Evolutionary conservation across 441 rosid species (phyloP).

Genomic region (Gossypium trilobum): DNA sequence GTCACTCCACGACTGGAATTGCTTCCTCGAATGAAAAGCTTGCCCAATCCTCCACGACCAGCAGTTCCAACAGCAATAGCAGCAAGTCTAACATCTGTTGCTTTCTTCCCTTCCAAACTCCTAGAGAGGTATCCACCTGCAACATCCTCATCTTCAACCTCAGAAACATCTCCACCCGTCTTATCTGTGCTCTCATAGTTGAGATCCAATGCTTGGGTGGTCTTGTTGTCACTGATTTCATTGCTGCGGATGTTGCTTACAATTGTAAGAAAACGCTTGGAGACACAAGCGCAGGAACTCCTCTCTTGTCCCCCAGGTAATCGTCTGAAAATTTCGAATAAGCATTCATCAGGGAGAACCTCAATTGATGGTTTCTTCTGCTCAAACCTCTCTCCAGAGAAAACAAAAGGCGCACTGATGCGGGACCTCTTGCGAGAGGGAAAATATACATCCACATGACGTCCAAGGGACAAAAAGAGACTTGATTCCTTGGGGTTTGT

Average conservation of each 20-base stretch:
- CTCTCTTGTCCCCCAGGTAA: slow-evolving; percentile 58
- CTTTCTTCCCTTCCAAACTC: slow-evolving; percentile 79
- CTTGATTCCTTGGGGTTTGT: slow-evolving; percentile 56
- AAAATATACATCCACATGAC: slow-evolving; percentile 50
- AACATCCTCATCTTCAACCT: slow-evolving; percentile 24
- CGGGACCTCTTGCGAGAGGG: slow-evolving; percentile 79
- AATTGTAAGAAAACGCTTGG: slow-evolving; percentile 79
- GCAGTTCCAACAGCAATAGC: slow-evolving; percentile 81
- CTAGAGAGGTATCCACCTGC: slow-evolving; percentile 66
- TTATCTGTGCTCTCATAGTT: slow-evolving; percentile 16
- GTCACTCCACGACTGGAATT: slow-evolving; percentile 47
- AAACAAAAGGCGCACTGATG: slow-evolving; percentile 45
- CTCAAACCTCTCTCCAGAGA: slow-evolving; percentile 37
- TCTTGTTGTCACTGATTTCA: slow-evolving; percentile 34
- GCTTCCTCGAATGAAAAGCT: slow-evolving; percentile 55
- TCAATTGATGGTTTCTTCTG: slow-evolving; percentile 48
- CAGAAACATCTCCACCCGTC: slow-evolving; percentile 12
- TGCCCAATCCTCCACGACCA: slow-evolving; percentile 67
- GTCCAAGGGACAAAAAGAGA: slow-evolving; percentile 46
- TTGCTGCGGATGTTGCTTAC: slow-evolving; percentile 49
- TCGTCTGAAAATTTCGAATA: slow-evolving; percentile 75
- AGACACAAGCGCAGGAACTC: slow-evolving; percentile 65
- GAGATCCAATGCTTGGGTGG: slow-evolving; percentile 4
- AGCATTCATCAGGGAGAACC: slow-evolving; percentile 80
- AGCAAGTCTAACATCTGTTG: slow-evolving; percentile 81